These are phyloP conservation scores for Akebia trifoliata DNA, from an alignment of 164 flowering plant species.

Conservation along the genomic window DNA sequence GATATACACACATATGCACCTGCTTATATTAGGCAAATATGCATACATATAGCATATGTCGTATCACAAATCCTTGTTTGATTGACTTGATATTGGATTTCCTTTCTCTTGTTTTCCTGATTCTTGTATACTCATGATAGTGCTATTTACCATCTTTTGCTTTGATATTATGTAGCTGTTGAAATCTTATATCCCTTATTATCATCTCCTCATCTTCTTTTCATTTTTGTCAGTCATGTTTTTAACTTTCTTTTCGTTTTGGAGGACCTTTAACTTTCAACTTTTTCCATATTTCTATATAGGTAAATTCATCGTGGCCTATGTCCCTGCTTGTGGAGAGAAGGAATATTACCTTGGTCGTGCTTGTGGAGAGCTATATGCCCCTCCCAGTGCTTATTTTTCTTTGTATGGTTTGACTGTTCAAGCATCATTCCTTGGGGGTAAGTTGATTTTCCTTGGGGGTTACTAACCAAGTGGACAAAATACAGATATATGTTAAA, in stretches of 20 bases:
- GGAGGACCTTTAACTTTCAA: background rate
- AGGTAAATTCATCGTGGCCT: slow-evolving; percentile 82
- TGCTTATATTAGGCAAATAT: background rate
- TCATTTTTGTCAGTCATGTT: background rate
- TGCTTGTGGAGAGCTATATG: slow-evolving; percentile 87
- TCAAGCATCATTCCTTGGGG: slow-evolving; percentile 86
- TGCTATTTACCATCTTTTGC: too few relatives aligned
- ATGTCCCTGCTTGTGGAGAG: slow-evolving; percentile 64
- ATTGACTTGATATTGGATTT: background rate
- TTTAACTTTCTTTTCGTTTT: background rate
- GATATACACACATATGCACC: too few relatives aligned
- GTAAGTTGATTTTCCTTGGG: slow-evolving; percentile 41
- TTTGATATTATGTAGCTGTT: too few relatives aligned
- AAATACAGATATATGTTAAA: too few relatives aligned
- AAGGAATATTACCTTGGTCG: slow-evolving; percentile 90
- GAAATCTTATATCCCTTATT: too few relatives aligned
- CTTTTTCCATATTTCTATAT: slow-evolving; percentile 9
- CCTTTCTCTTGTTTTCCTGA: background rate
- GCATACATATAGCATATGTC: background rate
- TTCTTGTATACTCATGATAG: too few relatives aligned
- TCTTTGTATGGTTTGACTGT: slow-evolving; percentile 74
- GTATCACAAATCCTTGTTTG: background rate
- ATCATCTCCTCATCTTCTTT: background rate
- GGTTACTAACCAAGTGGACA: too few relatives aligned
- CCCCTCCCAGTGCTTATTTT: slow-evolving; percentile 91